These are phyloP conservation scores for Podospora pseudoanserina DNA, from an alignment of 495 filamentous ascomycete genomes.

Conservation along the genomic window DNA sequence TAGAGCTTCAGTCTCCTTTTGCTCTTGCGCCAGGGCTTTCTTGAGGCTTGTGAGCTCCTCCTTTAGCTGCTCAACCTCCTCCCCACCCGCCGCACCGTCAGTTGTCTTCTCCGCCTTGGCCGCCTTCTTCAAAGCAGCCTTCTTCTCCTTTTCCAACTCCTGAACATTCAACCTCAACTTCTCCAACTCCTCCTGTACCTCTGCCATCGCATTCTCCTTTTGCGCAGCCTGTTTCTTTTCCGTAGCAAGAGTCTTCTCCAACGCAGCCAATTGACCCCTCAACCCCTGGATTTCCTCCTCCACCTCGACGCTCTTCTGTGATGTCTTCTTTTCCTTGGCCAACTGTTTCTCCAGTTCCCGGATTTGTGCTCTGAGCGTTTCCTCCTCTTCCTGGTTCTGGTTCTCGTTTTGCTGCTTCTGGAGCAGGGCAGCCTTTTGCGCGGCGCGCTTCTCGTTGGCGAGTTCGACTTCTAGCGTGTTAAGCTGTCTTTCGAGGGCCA, in stretches of 20 bases:
- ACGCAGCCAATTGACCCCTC: constrained; percentile 23
- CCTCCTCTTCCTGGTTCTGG: constrained; percentile 37
- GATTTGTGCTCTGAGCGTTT: constrained; percentile 44
- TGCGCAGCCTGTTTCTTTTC: constrained; percentile 38
- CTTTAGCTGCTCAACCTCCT: constrained; percentile 38
- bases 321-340: constrained; percentile 45
- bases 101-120: constrained; percentile 34
- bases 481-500: constrained; percentile 69
- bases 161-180: constrained; percentile 48
- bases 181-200: constrained; percentile 38
- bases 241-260: constrained; percentile 28
- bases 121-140: constrained; percentile 51
- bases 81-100: constrained; percentile 21
- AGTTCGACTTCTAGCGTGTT: constrained; percentile 73
- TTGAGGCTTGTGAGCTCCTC: constrained; percentile 35
- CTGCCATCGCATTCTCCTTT: constrained; percentile 30
- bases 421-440: constrained; percentile 52
- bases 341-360: constrained; percentile 51
- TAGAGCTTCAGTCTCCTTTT: constrained; percentile 38
- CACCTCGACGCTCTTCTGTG: constrained; percentile 32
- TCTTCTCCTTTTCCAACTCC: constrained; percentile 48
- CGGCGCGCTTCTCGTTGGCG: constrained; percentile 68
- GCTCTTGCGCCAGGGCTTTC: constrained; percentile 40
- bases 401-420: constrained; percentile 40
- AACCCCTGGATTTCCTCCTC: constrained; percentile 36